phyloP scores from a whole-genome alignment of 192 early-diverging fungal species.

The Linnemannia zychae region DNA sequence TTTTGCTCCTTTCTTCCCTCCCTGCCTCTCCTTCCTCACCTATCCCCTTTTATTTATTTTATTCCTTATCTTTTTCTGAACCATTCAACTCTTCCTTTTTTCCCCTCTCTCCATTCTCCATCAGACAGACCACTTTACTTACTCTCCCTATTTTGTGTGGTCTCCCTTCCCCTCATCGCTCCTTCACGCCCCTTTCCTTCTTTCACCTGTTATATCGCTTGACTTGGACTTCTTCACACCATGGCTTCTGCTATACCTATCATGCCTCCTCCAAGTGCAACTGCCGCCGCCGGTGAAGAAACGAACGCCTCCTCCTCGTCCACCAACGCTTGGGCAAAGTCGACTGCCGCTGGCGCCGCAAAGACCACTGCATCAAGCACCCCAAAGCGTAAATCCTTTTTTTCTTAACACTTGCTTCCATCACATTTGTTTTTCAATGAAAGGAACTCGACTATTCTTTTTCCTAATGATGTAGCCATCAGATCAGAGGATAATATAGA shows the following conservation, averaged over 20 bases:
- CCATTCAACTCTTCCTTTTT: neutral
- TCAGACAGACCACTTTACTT: neutral
- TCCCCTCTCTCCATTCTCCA: neutral
- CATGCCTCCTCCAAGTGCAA: conserved; percentile 36
- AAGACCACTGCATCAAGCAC: conserved; percentile 15
- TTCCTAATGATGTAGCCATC: no score
- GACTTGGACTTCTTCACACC: neutral
- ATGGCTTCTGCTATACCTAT: conserved; percentile 56
- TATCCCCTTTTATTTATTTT: no score
- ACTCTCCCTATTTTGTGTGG: neutral
- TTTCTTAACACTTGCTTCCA: neutral
- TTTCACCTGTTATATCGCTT: neutral
- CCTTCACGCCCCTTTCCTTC: neutral
- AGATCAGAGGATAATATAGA: neutral
- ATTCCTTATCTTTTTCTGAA: neutral
- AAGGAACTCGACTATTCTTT: no score
- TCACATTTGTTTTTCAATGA: neutral
- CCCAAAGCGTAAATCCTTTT: conserved; percentile 23
- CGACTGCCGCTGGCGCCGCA: neutral
- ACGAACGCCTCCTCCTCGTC: conserved; percentile 10
- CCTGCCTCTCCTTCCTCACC: neutral
- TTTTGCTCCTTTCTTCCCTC: neutral
- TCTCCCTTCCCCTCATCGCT: neutral
- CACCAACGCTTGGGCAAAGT: conserved; percentile 30
- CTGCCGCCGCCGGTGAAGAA: conserved; percentile 9